These are phyloP conservation scores for Phanerochaete carnosa DNA, from an alignment of 768 basidiomycete genomes.

Conservation along the genomic window DNA sequence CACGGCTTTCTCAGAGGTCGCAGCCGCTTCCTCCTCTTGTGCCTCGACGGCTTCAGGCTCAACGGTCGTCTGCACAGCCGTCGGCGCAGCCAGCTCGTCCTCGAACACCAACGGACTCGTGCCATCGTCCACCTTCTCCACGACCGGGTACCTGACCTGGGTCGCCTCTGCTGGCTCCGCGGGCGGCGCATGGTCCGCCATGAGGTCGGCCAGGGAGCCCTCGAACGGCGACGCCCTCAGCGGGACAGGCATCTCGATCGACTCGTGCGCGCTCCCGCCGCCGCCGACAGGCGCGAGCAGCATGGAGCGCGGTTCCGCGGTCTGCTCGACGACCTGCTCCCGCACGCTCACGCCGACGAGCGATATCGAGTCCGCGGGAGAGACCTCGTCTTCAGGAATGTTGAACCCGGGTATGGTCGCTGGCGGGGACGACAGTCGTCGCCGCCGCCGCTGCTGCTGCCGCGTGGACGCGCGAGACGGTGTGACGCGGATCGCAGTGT, in stretches of 20 bases:
- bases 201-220: slow-evolving; percentile 2
- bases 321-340: neutral
- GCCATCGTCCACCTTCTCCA: neutral
- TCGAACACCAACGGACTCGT: neutral
- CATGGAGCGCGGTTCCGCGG: neutral
- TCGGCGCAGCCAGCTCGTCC: neutral
- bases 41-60: neutral
- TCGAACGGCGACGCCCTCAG: slow-evolving; percentile 2
- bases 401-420: slow-evolving; percentile 4
- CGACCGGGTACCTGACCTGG: neutral
- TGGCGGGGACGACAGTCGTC: neutral
- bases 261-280: neutral
- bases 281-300: neutral
- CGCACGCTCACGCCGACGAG: neutral
- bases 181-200: neutral
- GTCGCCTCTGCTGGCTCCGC: neutral
- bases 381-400: slow-evolving; percentile 1
- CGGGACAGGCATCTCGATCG: slow-evolving; percentile 8
- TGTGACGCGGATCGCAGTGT: neutral
- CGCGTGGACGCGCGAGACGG: neutral
- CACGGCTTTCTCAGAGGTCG: neutral
- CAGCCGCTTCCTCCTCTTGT: neutral
- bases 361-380: neutral
- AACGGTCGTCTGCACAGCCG: neutral
- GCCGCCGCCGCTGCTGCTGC: too few species aligned